Percentiles rank a stretch among this genome's conserved stretches.
Evolutionary conservation across 164 flowering plant species (phyloP).

Genomic region (grape (Vitis vinifera)): DNA sequence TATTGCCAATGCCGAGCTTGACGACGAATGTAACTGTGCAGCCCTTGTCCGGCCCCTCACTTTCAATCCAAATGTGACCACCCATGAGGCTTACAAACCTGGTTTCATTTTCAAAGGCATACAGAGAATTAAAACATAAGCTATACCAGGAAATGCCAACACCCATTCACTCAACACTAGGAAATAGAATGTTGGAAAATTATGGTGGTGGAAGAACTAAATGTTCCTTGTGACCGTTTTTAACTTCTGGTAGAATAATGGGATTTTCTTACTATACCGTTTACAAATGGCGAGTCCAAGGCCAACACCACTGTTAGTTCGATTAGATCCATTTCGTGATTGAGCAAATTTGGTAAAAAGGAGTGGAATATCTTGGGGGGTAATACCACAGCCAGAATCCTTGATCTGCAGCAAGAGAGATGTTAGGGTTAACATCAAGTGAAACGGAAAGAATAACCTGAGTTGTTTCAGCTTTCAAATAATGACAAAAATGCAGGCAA

Average conservation of each 20-base stretch:
- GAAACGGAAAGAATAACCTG: too few species aligned
- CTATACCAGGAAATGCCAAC: background rate
- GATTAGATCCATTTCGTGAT: conserved; percentile 31
- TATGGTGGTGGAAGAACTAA: background rate
- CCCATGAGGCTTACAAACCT: conserved; percentile 75
- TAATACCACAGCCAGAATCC: conserved; percentile 71
- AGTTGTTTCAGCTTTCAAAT: too few species aligned
- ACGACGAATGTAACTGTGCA: conserved; percentile 41
- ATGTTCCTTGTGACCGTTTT: background rate
- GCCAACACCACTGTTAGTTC: conserved; percentile 39
- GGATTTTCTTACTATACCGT: conserved; percentile 31
- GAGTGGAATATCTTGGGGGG: conserved; percentile 49
- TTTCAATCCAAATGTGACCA: conserved; percentile 73
- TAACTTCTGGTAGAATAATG: background rate
- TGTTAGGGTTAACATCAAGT: background rate
- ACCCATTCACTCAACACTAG: too few species aligned
- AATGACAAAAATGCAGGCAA: too few species aligned
- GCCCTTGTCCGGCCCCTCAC: conserved; percentile 64
- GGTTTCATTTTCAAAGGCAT: conserved; percentile 8
- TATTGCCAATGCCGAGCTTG: conserved; percentile 38
- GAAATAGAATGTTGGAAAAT: background rate
- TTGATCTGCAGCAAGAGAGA: conserved; percentile 45
- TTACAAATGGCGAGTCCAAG: conserved; percentile 74
- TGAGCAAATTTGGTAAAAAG: conserved; percentile 55
- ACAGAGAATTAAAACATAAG: too few species aligned